Evolutionary conservation across 2,329 filamentous ascomycete genomes (phyloP).

Genomic region (Capronia epimyces): DNA sequence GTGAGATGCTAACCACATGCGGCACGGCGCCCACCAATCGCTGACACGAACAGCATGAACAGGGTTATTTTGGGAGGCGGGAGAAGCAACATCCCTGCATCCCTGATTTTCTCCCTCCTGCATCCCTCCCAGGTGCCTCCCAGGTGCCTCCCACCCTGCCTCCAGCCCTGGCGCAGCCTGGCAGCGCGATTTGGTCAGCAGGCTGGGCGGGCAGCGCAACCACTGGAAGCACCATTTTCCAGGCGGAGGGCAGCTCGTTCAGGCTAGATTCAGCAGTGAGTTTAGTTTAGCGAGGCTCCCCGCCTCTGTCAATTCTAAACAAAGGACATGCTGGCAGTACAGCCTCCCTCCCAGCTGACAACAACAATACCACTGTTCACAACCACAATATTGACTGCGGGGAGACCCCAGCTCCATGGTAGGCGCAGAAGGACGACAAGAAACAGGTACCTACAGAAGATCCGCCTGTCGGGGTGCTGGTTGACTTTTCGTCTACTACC

Average conservation of each 20-base stretch:
- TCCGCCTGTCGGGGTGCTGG: too few species aligned
- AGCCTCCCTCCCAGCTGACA: neutral
- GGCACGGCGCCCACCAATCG: neutral
- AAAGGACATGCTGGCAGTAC: neutral
- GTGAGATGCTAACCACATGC: neutral
- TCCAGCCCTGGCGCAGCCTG: too few species aligned
- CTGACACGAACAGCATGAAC: too few species aligned
- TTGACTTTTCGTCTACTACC: neutral
- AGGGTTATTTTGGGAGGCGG: constrained; percentile 11
- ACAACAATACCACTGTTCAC: neutral
- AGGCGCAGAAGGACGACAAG: too few species aligned
- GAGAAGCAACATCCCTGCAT: neutral
- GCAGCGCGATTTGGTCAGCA: neutral
- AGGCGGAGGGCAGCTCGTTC: neutral
- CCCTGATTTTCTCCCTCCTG: neutral
- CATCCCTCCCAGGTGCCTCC: neutral
- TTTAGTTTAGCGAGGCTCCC: neutral
- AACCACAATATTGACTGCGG: neutral
- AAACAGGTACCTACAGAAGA: too few species aligned
- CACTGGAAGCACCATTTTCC: neutral
- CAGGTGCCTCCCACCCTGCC: too few species aligned
- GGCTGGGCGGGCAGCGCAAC: neutral
- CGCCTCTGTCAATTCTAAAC: neutral
- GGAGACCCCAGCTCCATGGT: neutral
- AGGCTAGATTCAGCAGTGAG: neutral